Evolutionary conservation across 495 filamentous ascomycete species (phyloP).

Genomic region (Jackrogersella minutella): DNA sequence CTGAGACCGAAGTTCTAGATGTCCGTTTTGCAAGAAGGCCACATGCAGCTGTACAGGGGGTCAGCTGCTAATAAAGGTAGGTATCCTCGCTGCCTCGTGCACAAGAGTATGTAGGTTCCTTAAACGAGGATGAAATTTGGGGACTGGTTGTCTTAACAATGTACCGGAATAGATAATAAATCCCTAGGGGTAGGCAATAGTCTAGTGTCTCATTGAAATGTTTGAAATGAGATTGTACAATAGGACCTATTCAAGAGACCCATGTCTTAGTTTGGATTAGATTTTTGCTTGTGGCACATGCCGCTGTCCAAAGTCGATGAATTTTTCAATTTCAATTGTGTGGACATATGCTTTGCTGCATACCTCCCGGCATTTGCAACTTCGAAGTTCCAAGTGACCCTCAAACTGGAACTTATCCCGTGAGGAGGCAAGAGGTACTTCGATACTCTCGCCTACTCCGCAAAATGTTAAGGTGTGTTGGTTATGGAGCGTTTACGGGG

Average conservation of each 20-base stretch:
- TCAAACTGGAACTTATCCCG: slow-evolving; percentile 8
- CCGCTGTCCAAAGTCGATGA: slow-evolving; percentile 3
- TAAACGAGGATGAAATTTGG: background rate
- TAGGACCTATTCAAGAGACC: background rate
- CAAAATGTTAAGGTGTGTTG: slow-evolving; percentile 6
- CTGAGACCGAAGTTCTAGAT: slow-evolving; percentile 36
- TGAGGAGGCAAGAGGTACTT: slow-evolving; percentile 7
- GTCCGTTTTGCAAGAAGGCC: slow-evolving; percentile 12
- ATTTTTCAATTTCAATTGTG: slow-evolving; percentile 17
- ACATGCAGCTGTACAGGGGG: slow-evolving; percentile 31
- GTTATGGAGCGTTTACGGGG: background rate
- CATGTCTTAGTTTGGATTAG: slow-evolving; percentile 2
- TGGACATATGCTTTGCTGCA: slow-evolving; percentile 31
- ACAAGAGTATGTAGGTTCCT: background rate
- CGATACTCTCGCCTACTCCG: slow-evolving; percentile 25
- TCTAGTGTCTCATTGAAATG: slow-evolving; percentile 10
- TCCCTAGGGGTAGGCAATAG: background rate
- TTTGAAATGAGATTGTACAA: slow-evolving; percentile 23
- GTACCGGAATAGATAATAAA: background rate
- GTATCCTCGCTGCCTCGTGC: slow-evolving; percentile 16
- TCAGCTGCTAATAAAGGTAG: slow-evolving; percentile 36
- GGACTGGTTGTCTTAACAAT: background rate
- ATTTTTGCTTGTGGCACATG: slow-evolving; percentile 31
- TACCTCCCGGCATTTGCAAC: slow-evolving; percentile 31
- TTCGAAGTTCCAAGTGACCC: slow-evolving; percentile 26